Base-by-base conservation (phyloP, 2,329 filamentous ascomycete species). In the Diaporthe destruens region DNA sequence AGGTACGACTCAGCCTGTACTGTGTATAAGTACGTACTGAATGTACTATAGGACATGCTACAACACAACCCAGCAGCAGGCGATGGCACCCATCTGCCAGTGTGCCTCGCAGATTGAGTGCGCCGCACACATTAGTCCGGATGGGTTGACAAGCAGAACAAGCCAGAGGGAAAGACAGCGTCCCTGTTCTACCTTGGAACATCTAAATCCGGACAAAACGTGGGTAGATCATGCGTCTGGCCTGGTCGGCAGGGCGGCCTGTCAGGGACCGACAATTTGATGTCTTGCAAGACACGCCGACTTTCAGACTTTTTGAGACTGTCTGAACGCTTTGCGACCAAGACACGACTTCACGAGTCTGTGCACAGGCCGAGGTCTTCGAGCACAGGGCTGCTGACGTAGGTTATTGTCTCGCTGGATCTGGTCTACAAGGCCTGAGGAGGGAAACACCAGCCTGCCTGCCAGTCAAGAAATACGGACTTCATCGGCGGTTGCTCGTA, bases 1-100 rank as follows among this genome's bases (percentile, higher is more conserved):
- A 69, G 72, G 71, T 55, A 69, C 71, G 47, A 71, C 44, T 70
- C 70, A 68, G 69, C 57, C 53, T 32, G 70, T 56, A 39, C 42
- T 69, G 54, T 47, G 49, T 29, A 29, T 29, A 29, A 3, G 29
- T 29, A 29, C 5, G 29, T 29, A 29, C 29, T 29, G 29, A 5
- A 29, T 29, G 29, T 29, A 29, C n/a, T n/a, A n/a, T n/a, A n/a
- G n/a, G 59, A 70, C 71, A 66, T 65, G 55, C 57, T 71, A 49
- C 54, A 53, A 66, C 61, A 66, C 44, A 66, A 66, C 61, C 61
- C 61, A 39, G 29, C 29, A 29, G 29, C 29, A 29, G 5, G 47
- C 61, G 44, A 51, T 65, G 61, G 20, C 61, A 65, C 61, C 61
- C 61, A 36, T 51, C 49, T 65, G 32, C 44, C 29, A 3, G 29